Evolutionary conservation across 1,139 yeast genomes (phyloP).

Genomic region (Chernovozyma aurita): DNA sequence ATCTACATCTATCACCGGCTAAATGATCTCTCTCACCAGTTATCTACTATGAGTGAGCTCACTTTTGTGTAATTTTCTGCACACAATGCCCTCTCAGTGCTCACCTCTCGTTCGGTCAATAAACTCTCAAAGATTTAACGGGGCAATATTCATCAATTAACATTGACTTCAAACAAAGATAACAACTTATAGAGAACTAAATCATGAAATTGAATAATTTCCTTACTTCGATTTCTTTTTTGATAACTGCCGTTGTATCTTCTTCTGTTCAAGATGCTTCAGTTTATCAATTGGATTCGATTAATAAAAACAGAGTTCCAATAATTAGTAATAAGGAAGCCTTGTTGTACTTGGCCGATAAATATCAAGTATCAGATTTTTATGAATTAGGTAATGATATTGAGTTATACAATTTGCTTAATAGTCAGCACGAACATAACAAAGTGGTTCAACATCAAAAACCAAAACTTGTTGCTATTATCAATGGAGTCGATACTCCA

Average conservation of each 20-base stretch:
- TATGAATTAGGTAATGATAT: slow-evolving; percentile 28
- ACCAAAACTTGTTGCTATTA: slow-evolving; percentile 33
- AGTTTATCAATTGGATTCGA: slow-evolving; percentile 18
- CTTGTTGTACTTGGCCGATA: slow-evolving; percentile 36
- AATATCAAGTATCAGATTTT: slow-evolving; percentile 31
- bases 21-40: no score
- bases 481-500: slow-evolving; percentile 37
- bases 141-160: neutral
- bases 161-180: no score
- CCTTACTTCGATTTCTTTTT: slow-evolving; percentile 1
- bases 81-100: no score
- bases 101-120: no score
- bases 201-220: neutral
- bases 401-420: slow-evolving; percentile 22
- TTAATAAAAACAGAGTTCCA: slow-evolving; percentile 6
- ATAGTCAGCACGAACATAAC: slow-evolving; percentile 15
- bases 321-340: slow-evolving; percentile 17
- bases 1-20: no score
- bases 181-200: neutral
- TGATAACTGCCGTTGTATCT: slow-evolving; percentile 3
- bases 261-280: slow-evolving; percentile 5
- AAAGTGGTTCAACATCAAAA: slow-evolving; percentile 8
- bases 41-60: no score
- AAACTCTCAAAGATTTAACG: neutral
- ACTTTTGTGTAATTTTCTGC: no score